Conservation (phyloP, 768 basidiomycete species). For the Mycena galopus region DNA sequence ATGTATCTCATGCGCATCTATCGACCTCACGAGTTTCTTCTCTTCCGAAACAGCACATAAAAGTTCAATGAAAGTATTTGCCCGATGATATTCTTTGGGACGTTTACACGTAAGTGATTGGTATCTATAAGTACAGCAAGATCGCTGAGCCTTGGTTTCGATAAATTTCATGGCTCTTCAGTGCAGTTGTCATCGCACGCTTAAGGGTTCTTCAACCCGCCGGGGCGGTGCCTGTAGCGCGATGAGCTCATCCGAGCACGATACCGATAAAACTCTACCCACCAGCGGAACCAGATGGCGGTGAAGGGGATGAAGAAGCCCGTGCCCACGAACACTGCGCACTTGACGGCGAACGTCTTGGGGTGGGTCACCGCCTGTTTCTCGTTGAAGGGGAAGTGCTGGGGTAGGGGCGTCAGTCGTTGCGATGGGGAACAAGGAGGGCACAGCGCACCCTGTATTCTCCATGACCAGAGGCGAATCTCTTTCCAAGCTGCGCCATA, state of each 20-base stretch:
- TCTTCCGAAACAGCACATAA: too few relatives aligned
- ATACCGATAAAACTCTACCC: neutral
- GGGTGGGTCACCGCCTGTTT: conserved; percentile 26
- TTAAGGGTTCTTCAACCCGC: conserved; percentile 37
- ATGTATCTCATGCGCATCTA: neutral
- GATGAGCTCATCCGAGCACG: neutral
- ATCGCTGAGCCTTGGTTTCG: neutral
- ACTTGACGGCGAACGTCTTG: conserved; percentile 24
- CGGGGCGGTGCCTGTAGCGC: conserved; percentile 22
- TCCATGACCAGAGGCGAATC: conserved; percentile 35
- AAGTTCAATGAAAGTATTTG: neutral
- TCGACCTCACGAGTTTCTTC: too few relatives aligned
- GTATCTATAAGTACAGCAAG: conserved; percentile 18
- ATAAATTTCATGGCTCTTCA: neutral
- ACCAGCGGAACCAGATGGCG: conserved; percentile 38
- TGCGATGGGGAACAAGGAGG: neutral
- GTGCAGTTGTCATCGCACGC: neutral
- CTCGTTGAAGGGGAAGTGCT: conserved; percentile 36
- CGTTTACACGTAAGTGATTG: neutral
- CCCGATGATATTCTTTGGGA: neutral
- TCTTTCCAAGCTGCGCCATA: conserved; percentile 28
- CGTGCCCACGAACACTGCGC: conserved; percentile 27
- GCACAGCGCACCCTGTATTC: conserved; percentile 29
- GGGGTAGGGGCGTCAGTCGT: neutral
- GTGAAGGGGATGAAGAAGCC: conserved; percentile 35